Base-by-base conservation (phyloP, 1,284 basidiomycete species). In the Schizopora paradoxa region DNA sequence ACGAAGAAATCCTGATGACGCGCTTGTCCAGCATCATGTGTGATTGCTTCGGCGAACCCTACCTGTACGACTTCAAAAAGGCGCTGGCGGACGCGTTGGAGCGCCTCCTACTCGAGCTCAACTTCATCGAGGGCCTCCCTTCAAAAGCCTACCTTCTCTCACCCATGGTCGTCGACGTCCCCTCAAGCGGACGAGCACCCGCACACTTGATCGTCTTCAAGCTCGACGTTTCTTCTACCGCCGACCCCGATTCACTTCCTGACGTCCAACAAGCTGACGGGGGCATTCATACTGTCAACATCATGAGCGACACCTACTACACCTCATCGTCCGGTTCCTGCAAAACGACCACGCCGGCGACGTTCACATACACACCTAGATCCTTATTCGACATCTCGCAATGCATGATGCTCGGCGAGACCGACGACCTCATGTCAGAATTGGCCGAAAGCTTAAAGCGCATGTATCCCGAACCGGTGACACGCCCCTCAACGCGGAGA, bases 171-270 rank as follows among this genome's bases (percentile, higher is more conserved):
- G n/a, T 38, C 5, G 45, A 47, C 16, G 45, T 51, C 22, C 49
- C 49, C 18, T 43, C 49, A 6, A 25, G 21, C 7, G 13, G 10
- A 11, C n/a, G 22, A 6, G 13, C 27, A 6, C 25, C 34, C 11
- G 43, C 48, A 7, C 48, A 45, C 33, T 35, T 49, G 43, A 45
- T 49, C 18, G 31, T 49, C 31, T 26, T 49, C 16, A 41, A 43
- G 3, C 22, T 26, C n/a, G 35, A 39, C 22, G 22, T 28, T 6
- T 40, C 36, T 6, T 26, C 22, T 11, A 14, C 19, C 18, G 47
- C 26, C 4, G 41, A 43, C 16, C 22, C n/a, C 21, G 29, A 19
- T 6, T 43, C 47, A 43, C 8, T 39, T 43, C 18, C 19, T 21
- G n/a, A n/a, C n/a, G n/a, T n/a, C n/a, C n/a, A n/a, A 10, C 28